Conservation (phyloP, 1,284 basidiomycete species). For the Schizophyllum amplum region DNA sequence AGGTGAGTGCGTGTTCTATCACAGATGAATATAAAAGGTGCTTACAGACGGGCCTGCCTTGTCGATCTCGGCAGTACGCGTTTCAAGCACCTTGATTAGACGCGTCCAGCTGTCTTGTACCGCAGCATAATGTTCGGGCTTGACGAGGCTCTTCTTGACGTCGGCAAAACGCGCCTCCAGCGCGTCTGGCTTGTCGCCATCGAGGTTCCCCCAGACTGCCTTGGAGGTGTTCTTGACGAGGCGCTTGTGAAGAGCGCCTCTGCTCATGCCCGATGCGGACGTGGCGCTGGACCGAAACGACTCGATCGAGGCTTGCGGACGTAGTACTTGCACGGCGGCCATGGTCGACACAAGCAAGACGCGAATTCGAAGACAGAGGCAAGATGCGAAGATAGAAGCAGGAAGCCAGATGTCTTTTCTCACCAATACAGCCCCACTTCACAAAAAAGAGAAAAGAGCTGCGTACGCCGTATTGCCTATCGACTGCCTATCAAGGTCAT, state of each 20-base stretch:
- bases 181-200: background rate
- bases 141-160: slow-evolving; percentile 5
- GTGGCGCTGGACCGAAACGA: slow-evolving; percentile 3
- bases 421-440: no score
- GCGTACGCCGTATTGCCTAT: no score
- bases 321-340: slow-evolving; percentile 2
- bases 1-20: background rate
- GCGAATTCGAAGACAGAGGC: no score
- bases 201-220: slow-evolving; percentile 2
- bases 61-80: slow-evolving; percentile 1
- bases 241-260: background rate
- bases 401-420: no score
- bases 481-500: no score
- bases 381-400: no score
- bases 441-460: no score
- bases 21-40: background rate
- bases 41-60: slow-evolving; percentile 2
- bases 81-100: slow-evolving; percentile 3
- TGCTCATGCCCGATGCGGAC: background rate
- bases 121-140: slow-evolving; percentile 5
- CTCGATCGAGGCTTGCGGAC: slow-evolving; percentile 3
- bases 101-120: slow-evolving; percentile 7
- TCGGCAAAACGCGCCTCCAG: slow-evolving; percentile 3
- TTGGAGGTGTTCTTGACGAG: background rate
- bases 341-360: no score